Evolutionary conservation across 352 stramenopile genomes (phyloP).

Genomic region (Globisporangium heterothallicum): DNA sequence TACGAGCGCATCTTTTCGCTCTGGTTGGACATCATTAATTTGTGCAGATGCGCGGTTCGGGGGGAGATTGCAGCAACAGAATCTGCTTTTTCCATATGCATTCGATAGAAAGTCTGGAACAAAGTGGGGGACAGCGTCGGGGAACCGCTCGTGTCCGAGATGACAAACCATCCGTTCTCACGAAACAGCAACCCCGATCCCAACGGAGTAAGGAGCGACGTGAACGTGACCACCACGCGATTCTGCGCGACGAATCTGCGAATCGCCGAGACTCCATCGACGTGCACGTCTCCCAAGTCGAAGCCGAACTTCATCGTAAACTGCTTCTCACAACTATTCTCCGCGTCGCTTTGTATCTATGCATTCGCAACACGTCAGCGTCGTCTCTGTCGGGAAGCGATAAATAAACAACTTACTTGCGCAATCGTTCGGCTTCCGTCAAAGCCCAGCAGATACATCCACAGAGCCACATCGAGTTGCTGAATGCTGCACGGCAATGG

Average conservation of each 20-base stretch:
- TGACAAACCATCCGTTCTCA: conserved; percentile 1
- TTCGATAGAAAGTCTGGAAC: background rate
- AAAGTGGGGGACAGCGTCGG: background rate
- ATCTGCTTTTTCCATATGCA: background rate
- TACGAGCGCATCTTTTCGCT: background rate
- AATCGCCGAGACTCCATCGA: background rate
- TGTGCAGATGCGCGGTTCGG: background rate
- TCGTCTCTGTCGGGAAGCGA: too few relatives aligned
- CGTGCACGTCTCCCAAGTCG: background rate
- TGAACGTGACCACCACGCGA: background rate
- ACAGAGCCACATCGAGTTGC: background rate
- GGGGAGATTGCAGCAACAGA: background rate
- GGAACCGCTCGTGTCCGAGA: background rate
- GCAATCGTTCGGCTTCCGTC: too few relatives aligned
- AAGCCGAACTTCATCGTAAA: conserved; percentile 1
- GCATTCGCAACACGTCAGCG: background rate
- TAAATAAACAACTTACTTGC: too few relatives aligned
- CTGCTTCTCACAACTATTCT: background rate
- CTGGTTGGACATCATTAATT: background rate
- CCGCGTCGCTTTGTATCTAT: background rate
- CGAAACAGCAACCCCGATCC: background rate
- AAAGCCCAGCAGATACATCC: background rate
- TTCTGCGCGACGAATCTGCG: background rate
- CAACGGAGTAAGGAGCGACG: background rate
- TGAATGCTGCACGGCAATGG: background rate